phyloP scores from a whole-genome alignment of 495 filamentous ascomycete species.

The Melanomma pulvis-pyrius region DNA sequence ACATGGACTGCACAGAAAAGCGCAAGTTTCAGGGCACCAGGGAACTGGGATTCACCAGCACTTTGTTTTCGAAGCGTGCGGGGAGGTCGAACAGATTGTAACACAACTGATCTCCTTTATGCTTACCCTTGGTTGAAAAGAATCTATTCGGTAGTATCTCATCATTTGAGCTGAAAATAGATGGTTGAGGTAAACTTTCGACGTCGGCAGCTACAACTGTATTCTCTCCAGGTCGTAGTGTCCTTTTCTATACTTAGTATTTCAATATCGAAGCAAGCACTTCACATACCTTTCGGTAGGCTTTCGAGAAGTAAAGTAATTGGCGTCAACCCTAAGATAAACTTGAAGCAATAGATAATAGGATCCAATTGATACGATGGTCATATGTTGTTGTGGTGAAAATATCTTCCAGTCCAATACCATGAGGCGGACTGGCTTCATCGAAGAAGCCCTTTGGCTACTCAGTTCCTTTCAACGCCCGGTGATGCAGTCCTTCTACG shows the following conservation, averaged over 20 bases:
- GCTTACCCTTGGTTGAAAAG: not conserved
- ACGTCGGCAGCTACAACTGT: not conserved
- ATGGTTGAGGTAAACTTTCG: not conserved
- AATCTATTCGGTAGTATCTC: not conserved
- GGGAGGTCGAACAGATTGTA: not conserved
- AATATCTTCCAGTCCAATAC: not conserved
- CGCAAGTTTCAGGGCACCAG: not conserved
- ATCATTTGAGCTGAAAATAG: not conserved
- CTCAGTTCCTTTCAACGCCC: not conserved
- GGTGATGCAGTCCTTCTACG: not conserved
- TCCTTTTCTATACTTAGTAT: not conserved
- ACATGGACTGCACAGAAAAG: not conserved
- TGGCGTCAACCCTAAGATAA: no score
- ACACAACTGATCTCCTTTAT: not conserved
- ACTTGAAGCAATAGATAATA: no score
- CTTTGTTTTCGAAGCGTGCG: not conserved
- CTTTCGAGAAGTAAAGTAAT: no score
- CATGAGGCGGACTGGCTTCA: not conserved
- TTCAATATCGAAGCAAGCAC: not conserved
- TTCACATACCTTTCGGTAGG: no score
- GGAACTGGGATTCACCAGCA: not conserved
- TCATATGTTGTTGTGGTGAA: not conserved
- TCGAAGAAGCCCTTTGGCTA: not conserved
- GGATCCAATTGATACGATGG: not conserved
- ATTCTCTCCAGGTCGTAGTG: not conserved